phyloP scores from a whole-genome alignment of 2,329 filamentous ascomycete species.

The Helicocarpus griseus region DNA sequence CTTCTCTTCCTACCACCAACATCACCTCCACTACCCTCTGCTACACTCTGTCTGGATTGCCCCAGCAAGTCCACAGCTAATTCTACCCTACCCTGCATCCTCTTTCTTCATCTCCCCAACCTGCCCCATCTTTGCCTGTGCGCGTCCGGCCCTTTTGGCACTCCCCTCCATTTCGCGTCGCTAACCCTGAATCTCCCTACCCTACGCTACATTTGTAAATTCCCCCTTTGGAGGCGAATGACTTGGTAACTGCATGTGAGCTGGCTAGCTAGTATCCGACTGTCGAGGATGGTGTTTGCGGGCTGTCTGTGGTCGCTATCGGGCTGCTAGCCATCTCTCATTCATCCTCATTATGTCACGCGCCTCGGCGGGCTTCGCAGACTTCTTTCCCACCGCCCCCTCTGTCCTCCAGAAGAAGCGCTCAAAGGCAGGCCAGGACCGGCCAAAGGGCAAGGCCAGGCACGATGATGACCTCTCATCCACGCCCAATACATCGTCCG shows the following conservation, averaged over 20 bases:
- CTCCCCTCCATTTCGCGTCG: conserved; percentile 4
- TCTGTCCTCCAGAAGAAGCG: conserved; percentile 47
- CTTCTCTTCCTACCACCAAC: too few species aligned
- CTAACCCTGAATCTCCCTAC: not conserved
- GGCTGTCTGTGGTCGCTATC: conserved; percentile 22
- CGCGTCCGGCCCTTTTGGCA: not conserved
- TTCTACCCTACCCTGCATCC: too few species aligned
- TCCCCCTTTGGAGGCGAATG: not conserved
- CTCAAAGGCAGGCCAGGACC: conserved; percentile 43
- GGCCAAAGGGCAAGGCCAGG: conserved; percentile 48
- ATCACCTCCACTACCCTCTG: too few species aligned
- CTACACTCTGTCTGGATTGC: too few species aligned
- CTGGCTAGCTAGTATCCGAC: not conserved
- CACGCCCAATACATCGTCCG: conserved; percentile 4
- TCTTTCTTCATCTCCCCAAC: too few species aligned
- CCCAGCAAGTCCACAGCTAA: too few species aligned
- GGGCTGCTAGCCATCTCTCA: conserved; percentile 35
- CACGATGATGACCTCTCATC: conserved; percentile 13
- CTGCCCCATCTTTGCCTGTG: not conserved
- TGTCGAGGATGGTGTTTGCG: conserved; percentile 33
- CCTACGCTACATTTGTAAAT: not conserved
- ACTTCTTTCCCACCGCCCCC: conserved; percentile 76
- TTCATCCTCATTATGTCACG: conserved; percentile 62
- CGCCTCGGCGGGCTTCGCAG: conserved; percentile 69
- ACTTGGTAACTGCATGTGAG: conserved; percentile 2